phyloP scores from a whole-genome alignment of 306 rosid species.

The Luffa acutangula region DNA sequence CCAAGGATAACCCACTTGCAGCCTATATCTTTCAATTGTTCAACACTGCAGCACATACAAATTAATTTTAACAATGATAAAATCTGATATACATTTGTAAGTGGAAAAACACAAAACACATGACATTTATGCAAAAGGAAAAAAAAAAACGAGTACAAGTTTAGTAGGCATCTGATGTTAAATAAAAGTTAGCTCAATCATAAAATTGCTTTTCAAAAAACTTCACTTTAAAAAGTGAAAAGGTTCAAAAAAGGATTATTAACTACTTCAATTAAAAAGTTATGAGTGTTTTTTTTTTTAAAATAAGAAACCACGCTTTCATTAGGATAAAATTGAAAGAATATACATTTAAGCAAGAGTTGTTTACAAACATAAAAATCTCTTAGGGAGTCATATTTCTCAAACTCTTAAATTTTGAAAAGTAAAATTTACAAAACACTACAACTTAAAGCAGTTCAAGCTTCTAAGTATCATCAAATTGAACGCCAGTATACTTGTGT shows the following conservation, averaged over 20 bases:
- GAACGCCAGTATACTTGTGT: background rate
- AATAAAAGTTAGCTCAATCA: background rate
- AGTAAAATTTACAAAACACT: background rate
- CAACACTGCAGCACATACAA: conserved; percentile 44
- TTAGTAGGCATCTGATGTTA: background rate
- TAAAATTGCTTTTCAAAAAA: background rate
- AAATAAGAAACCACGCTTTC: too few relatives aligned
- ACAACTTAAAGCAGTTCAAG: background rate
- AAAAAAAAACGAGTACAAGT: background rate
- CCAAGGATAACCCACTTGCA: conserved; percentile 97
- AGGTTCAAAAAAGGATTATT: background rate
- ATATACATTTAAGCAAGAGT: background rate
- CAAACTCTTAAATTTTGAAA: background rate
- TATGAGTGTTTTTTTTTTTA: background rate
- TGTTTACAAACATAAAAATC: background rate
- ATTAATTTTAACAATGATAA: conserved; percentile 5
- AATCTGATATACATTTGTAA: background rate
- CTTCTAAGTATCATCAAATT: background rate
- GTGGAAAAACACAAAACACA: background rate
- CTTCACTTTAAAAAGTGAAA: background rate
- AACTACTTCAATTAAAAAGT: background rate
- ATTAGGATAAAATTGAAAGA: too few relatives aligned
- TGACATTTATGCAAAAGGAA: background rate
- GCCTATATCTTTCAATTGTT: conserved; percentile 87
- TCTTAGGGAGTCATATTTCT: background rate